Evolutionary conservation across 495 filamentous ascomycete species (phyloP), one percentile per base, ranked within the genome.

Genomic region (Xylaria palmicola): DNA sequence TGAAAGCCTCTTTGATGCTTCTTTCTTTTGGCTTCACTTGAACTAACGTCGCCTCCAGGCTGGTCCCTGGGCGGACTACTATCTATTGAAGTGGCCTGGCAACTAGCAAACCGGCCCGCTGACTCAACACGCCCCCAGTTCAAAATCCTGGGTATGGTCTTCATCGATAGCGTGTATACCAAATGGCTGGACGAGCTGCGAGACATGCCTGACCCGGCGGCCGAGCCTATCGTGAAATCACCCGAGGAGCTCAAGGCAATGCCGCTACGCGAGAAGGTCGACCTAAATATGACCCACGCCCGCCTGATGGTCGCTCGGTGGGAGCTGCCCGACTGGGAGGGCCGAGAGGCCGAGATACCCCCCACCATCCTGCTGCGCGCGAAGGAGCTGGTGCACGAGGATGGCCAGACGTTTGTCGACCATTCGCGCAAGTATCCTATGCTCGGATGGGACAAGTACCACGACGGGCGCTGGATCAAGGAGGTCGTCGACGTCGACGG

Each of bases 1-100:
- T n/a, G n/a, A n/a, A n/a, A n/a, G n/a, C n/a, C n/a, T n/a, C n/a
- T 13, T 27, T 27, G 10, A 4, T 19, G 12, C 27, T 1, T 10
- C 34, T 9, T 17, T 30, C n/a, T n/a, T 19, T 20, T 26, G 3
- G 20, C 15, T 3, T 2, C 17, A 8, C 10, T 8, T 20, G 27
- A 3, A 32, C 36, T 65, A 9, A 68, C 40, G 0, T 29, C 13
- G 13, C 37, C 72, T 6, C 62, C 66, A 52, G 79, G 79, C 6
- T 81, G 79, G 79, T 77, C 74, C 2, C 60, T 79, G 6, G 79
- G 79, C 40, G 79, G 79, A 0, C 66, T 76, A 22, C 44, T 80
- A 2, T 68, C 72, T 0, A 56, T 81, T 4, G 77, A 79, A 62
- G 60, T 79, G 10, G 72, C 78, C 12, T 65, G 67, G 40, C 66